Base-by-base conservation (phyloP, 495 filamentous ascomycete species). In the Chaetomium cochliodes region DNA sequence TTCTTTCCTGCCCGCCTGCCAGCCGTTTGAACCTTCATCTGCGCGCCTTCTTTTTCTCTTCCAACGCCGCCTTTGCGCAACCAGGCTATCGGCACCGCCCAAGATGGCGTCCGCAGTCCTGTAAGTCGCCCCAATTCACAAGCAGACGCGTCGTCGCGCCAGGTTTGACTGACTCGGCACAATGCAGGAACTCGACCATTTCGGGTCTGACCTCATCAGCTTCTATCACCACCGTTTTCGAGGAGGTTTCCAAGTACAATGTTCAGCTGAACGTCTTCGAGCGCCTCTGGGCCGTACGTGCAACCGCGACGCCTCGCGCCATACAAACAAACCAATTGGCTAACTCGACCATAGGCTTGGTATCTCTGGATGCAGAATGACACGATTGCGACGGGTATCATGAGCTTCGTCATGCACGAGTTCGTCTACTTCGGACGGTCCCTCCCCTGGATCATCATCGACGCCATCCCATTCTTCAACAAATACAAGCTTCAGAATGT, bases 311-410 rank as follows among this genome's bases (percentile, higher is more conserved):
- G 47, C 16, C 22, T 41, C n/a, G 33, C 22, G 30, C 30, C 6
- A 16, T 16, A 33, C 50, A 46, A 60, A 33, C 50, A 46, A 60
- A 47, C 15, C 22, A 22, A 8, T 5, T 41, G 18, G 33, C 47
- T 60, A 60, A 60, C 57, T 3, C 39, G n/a, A 16, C 50, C 20
- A 65, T 65, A 85, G 82, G 74, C 81, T 22, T 86, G 93, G 93
- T 98, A 98, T 75, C 86, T 92, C n/a, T 98, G 88, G 86, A 96
- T 98, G 92, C 90, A 93, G 71, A 97, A 98, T 71, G 93, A 98
- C 82, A 87, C 89, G 53, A 87, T 98, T 42, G 93, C 93, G 56
- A 98, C 93, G 16, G 93, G 93, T 44, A 93, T 98, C 79, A 89
- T 97, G 90, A 96, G 91, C 55, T 98, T 98, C 77, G 74, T 89